Percentiles rank a stretch among this genome's conserved stretches.
phyloP scores from a whole-genome alignment of 2,329 filamentous ascomycete species.

The Ophiocordyceps australis region DNA sequence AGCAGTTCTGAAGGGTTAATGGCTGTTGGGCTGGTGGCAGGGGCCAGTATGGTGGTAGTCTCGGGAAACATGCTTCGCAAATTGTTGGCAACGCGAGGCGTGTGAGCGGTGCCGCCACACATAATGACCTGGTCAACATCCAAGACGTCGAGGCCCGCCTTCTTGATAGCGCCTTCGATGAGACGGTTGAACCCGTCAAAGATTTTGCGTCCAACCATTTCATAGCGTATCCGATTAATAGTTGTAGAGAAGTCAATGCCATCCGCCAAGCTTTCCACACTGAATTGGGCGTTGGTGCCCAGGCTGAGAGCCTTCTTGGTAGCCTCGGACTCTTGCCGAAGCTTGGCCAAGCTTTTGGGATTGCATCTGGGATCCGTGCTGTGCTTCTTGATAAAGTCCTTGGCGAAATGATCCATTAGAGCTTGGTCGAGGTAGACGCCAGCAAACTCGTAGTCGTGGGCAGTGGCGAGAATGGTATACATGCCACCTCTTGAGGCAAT shows the following conservation, averaged over 20 bases:
- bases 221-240: constrained; percentile 85
- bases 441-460: constrained; percentile 88
- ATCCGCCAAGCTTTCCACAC: constrained; percentile 76
- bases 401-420: constrained; percentile 89
- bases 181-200: constrained; percentile 78
- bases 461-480: constrained; percentile 85
- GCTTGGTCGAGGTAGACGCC: constrained; percentile 77
- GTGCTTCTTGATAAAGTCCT: constrained; percentile 98
- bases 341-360: constrained; percentile 68
- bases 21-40: constrained; percentile 56
- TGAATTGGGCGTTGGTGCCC: constrained; percentile 76
- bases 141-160: constrained; percentile 79
- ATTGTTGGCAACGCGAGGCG: constrained; percentile 76
- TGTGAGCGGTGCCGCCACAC: constrained; percentile 82
- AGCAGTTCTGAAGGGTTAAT: constrained; percentile 89
- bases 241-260: constrained; percentile 83
- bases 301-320: constrained; percentile 86
- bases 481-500: constrained; percentile 85
- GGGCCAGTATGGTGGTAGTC: constrained; percentile 61
- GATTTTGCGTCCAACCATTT: constrained; percentile 71
- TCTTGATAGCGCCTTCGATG: constrained; percentile 71
- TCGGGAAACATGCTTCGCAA: constrained; percentile 66
- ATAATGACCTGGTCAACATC: constrained; percentile 93
- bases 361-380: constrained; percentile 73
- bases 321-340: constrained; percentile 78